Base-by-base conservation (phyloP, 805 yeast species). In the Maudiozyma bulderi region DNA sequence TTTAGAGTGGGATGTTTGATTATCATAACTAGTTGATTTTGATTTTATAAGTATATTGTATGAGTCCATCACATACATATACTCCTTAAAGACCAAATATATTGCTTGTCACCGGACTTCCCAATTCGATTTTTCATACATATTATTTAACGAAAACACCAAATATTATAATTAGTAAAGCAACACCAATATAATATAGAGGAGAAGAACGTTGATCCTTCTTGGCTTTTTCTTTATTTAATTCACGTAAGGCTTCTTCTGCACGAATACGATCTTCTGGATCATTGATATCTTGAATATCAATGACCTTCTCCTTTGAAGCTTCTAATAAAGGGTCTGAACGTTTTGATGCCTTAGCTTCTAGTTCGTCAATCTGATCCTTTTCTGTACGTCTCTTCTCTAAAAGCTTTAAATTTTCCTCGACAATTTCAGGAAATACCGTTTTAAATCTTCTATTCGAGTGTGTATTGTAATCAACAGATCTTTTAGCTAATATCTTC, bases 211-310 rank as follows among this genome's bases (percentile, higher is more conserved):
- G 53, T 20, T 51, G 48, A 28, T 51, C 40, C n/a, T 44, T 43
- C 26, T 47, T 31, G 44, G 50, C 51, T 35, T 46, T 44, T 29
- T 51, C 46, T 14, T 44, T 48, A 29, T 51, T 45, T n/a, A 52
- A 40, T 44, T 51, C 54, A 32, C 54, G 56, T 37, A 61, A 49
- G 7, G 59, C 60, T 43, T 61, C 58, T 48, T 62, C 62, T 9
- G 76, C 78, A 56, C 82, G 72, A 46, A 84, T 80, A 50, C 84
- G 73, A 63, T 84, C 91, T 58, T 84, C 91, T 0, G 86, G 83
- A 58, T 83, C 87, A 48, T 66, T 54, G 49, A 74, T 76, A 30
- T 69, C 67, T 35, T 73, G 71, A 3, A 70, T 46, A 20, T 64
- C 53, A 32, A 67, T 57, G 5, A 63, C 69, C 47, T 62, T 57